phyloP scores from a whole-genome alignment of 2,329 filamentous ascomycete species.

The Acephala macrosclerotiorum region DNA sequence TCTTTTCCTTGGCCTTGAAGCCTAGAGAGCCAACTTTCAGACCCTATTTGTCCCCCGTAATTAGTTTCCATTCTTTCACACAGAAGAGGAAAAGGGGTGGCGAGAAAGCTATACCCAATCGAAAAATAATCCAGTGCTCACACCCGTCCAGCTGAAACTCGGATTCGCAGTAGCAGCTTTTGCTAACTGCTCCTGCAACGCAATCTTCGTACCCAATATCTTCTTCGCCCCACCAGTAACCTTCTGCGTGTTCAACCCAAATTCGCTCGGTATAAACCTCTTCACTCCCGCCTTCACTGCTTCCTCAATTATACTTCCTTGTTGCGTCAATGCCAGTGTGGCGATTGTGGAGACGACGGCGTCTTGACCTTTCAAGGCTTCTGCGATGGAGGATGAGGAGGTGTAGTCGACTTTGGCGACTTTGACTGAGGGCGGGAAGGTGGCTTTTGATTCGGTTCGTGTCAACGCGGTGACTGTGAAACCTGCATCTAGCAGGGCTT shows the following conservation, averaged over 20 bases:
- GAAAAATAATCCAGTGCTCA: slow-evolving; percentile 37
- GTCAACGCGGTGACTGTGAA: slow-evolving; percentile 45
- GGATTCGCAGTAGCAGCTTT: slow-evolving; percentile 19
- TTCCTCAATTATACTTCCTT: slow-evolving; percentile 57
- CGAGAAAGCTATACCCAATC: slow-evolving; percentile 29
- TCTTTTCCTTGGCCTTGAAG: slow-evolving; percentile 56
- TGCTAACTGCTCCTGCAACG: slow-evolving; percentile 21
- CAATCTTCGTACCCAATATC: slow-evolving; percentile 14
- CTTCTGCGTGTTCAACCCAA: slow-evolving; percentile 45
- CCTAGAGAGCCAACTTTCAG: slow-evolving; percentile 54
- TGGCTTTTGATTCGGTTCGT: slow-evolving; percentile 39
- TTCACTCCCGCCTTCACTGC: slow-evolving; percentile 63
- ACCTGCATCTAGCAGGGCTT: slow-evolving; percentile 39
- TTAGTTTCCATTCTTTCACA: neutral
- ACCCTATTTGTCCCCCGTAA: slow-evolving; percentile 17
- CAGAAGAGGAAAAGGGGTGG: neutral
- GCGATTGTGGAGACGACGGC: slow-evolving; percentile 32
- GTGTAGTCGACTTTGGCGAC: slow-evolving; percentile 31
- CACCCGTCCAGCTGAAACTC: slow-evolving; percentile 44
- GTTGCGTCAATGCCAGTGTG: slow-evolving; percentile 8
- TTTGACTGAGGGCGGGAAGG: slow-evolving; percentile 35
- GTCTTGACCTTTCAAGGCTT: slow-evolving; percentile 40
- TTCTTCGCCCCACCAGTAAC: neutral
- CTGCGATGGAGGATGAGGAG: slow-evolving; percentile 28
- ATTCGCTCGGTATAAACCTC: slow-evolving; percentile 66